Evolutionary conservation across 1,284 basidiomycete species (phyloP).

Genomic region (Tylopilus sp.): DNA sequence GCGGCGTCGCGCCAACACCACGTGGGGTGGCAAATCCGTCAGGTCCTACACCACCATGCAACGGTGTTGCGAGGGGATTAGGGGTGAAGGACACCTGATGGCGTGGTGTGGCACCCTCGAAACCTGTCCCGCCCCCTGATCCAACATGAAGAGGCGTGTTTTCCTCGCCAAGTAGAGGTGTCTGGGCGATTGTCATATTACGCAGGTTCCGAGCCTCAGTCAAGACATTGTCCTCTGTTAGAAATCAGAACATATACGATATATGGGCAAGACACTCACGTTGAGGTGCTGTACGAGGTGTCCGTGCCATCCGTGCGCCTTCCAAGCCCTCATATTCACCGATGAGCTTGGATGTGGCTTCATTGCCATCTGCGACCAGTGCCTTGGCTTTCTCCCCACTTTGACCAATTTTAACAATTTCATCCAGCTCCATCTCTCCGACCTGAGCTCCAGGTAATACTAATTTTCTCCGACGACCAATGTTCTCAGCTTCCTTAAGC

Average conservation of each 20-base stretch:
- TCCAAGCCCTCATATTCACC: constrained; percentile 91
- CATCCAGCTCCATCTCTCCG: constrained; percentile 92
- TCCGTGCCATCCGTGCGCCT: constrained; percentile 84
- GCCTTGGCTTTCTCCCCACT: constrained; percentile 85
- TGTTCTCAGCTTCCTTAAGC: constrained; percentile 94
- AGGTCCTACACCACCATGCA: constrained; percentile 41
- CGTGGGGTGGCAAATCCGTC: constrained; percentile 65
- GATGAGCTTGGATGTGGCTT: constrained; percentile 81
- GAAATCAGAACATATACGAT: constrained; percentile 9
- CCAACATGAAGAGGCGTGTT: constrained; percentile 86
- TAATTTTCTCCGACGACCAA: constrained; percentile 83
- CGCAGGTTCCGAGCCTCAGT: constrained; percentile 92
- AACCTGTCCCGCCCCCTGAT: constrained; percentile 75
- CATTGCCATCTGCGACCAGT: constrained; percentile 74
- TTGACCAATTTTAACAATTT: constrained; percentile 97
- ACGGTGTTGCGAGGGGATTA: constrained; percentile 89
- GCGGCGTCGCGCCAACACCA: constrained; percentile 64
- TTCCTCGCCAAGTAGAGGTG: constrained; percentile 92
- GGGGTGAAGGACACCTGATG: constrained; percentile 87
- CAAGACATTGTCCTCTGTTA: constrained; percentile 84
- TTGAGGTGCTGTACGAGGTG: constrained; percentile 87
- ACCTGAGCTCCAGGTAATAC: constrained; percentile 89
- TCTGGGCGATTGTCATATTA: constrained; percentile 88
- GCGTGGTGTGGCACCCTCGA: constrained; percentile 87
- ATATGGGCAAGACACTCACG: constrained; percentile 48